These are phyloP conservation scores for Didymella keratinophila DNA, from an alignment of 2,329 filamentous ascomycete species.

Conservation along the genomic window DNA sequence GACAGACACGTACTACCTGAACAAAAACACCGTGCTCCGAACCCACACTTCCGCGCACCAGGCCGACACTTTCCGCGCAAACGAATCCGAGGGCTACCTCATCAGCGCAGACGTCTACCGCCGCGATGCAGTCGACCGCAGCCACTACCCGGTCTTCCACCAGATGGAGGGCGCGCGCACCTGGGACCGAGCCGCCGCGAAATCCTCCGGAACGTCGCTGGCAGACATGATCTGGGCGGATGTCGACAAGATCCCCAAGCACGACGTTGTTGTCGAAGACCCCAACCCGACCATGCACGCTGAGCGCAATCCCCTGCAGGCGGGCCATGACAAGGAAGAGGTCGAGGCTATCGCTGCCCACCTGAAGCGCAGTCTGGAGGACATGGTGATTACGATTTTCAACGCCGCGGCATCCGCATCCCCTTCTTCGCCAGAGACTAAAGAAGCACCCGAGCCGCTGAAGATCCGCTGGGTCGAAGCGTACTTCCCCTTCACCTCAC, in stretches of 20 bases:
- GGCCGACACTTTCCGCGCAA: constrained; percentile 76
- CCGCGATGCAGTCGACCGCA: constrained; percentile 91
- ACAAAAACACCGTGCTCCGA: constrained; percentile 80
- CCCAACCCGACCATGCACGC: constrained; percentile 79
- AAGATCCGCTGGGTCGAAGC: constrained; percentile 94
- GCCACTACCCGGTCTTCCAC: constrained; percentile 96
- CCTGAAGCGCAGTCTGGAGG: constrained; percentile 86
- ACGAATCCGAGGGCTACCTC: constrained; percentile 80
- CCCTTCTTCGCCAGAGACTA: not conserved
- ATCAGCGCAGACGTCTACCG: constrained; percentile 96
- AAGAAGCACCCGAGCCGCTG: constrained; percentile 69
- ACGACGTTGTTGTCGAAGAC: constrained; percentile 81
- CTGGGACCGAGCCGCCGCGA: constrained; percentile 76
- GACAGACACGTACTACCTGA: constrained; percentile 96
- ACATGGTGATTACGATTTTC: constrained; percentile 90
- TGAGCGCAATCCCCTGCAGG: constrained; percentile 84
- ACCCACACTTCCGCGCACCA: constrained; percentile 97
- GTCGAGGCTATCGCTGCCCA: constrained; percentile 84
- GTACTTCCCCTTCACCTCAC: constrained; percentile 96
- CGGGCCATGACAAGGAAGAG: constrained; percentile 76
- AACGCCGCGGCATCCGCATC: constrained; percentile 72
- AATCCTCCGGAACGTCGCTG: constrained; percentile 55
- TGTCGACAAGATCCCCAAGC: constrained; percentile 73
- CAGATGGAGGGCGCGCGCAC: constrained; percentile 96
- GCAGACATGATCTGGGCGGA: constrained; percentile 74